Base-by-base conservation (phyloP, 208 protist genomes). In the Blastocrithidia nonstop region DNA sequence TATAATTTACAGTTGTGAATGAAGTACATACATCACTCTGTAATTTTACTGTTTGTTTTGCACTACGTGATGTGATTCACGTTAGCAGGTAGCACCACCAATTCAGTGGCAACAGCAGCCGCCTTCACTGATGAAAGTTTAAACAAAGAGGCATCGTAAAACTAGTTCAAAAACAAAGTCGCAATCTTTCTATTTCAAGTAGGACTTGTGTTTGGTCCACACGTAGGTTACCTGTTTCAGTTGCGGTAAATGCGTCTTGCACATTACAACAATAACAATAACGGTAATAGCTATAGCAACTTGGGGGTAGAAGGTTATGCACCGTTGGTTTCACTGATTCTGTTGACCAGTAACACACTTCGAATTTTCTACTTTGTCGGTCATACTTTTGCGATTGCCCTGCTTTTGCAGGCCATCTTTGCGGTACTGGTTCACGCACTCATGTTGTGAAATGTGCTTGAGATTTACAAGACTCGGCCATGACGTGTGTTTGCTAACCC, bases 321-420 rank as follows among this genome's bases (percentile, higher is more conserved):
- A 1, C 55, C 62, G 0, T 19, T 86, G 19, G 76, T 86, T 0
- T 90, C 81, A 4, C 40, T 86, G 2, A 86, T 90, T 37, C 42
- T 90, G 0, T 49, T 90, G 7, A 51, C 50, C 0, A 84, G 82
- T 53, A 85, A 91, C 61, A 83, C 64, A 1, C 52, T 86, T 8
- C 77, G 82, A 15, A 58, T 91, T 23, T 66, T 74, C 31, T 91
- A 86, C 37, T 91, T 56, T 45, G 29, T 84, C 19, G 82, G 82
- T 1, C 13, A 69, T 11, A 57, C 19, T 23, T 91, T 61, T 61
- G 65, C 68, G 7, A 25, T 73, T 1, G 65, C 72, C 7, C 49
- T 91, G 24, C 45, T 91, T 11, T 63, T 76, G 36, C 82, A 91
- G 55, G 45, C 73, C 4, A 20, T 83, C 1, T 17, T 81, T 19